Conservation (phyloP, 148 eudicot genomes). For the Polygonum aviculare region DNA sequence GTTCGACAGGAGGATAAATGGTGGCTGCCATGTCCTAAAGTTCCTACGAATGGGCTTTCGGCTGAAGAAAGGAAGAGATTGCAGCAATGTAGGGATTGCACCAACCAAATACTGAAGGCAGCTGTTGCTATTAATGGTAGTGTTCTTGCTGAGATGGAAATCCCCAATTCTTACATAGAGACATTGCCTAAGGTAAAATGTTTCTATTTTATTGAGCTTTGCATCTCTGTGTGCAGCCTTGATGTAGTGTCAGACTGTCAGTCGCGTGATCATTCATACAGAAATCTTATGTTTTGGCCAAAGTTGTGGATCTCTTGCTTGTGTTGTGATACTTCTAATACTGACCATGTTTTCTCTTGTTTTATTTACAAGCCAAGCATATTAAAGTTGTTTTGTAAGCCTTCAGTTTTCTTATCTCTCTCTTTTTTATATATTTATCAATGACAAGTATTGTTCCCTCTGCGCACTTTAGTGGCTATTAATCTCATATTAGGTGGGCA, state of each 20-base stretch:
- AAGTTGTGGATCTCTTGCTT: not conserved
- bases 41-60: slow-evolving; percentile 69
- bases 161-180: slow-evolving; percentile 73
- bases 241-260: not conserved
- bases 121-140: slow-evolving; percentile 87
- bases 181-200: slow-evolving; percentile 79
- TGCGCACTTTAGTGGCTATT: not conserved
- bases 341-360: not conserved
- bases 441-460: not conserved
- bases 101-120: slow-evolving; percentile 89
- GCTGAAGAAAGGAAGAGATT: slow-evolving; percentile 75
- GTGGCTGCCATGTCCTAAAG: slow-evolving; percentile 94
- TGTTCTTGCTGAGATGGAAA: slow-evolving; percentile 94
- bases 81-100: slow-evolving; percentile 86
- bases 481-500: not conserved
- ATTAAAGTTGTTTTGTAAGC: not conserved
- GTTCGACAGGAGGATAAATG: slow-evolving; percentile 93
- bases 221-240: not conserved
- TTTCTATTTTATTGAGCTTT: not conserved
- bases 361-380: not conserved
- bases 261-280: not conserved
- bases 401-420: not conserved
- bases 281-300: not conserved
- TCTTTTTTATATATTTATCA: not conserved
- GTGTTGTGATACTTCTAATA: not conserved